These are phyloP conservation scores for Papiliotrema terrestris DNA, from an alignment of 1,284 basidiomycete genomes.

Conservation along the genomic window DNA sequence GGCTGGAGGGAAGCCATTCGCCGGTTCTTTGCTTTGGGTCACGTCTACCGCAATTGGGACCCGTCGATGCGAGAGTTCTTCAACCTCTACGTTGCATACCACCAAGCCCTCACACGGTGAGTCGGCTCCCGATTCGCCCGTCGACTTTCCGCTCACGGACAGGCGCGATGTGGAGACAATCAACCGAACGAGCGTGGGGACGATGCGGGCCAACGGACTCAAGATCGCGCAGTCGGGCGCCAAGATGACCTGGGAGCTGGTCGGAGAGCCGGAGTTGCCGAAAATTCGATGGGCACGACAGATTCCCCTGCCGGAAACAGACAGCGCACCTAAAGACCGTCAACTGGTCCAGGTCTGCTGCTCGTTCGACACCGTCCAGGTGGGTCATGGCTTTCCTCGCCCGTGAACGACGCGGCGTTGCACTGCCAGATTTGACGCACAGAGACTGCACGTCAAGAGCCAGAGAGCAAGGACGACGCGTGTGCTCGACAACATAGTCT, in stretches of 20 bases:
- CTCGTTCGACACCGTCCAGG: neutral
- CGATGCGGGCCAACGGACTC: neutral
- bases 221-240: neutral
- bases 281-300: neutral
- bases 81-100: neutral
- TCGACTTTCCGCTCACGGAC: neutral
- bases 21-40: neutral
- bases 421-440: no score
- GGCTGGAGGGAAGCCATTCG: neutral
- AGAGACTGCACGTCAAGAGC: neutral
- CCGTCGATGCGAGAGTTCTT: neutral
- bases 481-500: neutral
- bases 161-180: neutral
- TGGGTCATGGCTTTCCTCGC: neutral
- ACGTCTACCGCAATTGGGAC: neutral
- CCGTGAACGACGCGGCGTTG: no score
- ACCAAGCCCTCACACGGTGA: constrained; percentile 2
- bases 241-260: neutral
- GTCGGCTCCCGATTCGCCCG: neutral
- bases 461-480: neutral
- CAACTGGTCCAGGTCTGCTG: neutral
- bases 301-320: neutral
- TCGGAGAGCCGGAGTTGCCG: neutral
- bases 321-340: neutral
- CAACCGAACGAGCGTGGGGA: neutral